Base-by-base conservation (phyloP, 805 yeast genomes). In the Hyphopichia homilentoma region DNA sequence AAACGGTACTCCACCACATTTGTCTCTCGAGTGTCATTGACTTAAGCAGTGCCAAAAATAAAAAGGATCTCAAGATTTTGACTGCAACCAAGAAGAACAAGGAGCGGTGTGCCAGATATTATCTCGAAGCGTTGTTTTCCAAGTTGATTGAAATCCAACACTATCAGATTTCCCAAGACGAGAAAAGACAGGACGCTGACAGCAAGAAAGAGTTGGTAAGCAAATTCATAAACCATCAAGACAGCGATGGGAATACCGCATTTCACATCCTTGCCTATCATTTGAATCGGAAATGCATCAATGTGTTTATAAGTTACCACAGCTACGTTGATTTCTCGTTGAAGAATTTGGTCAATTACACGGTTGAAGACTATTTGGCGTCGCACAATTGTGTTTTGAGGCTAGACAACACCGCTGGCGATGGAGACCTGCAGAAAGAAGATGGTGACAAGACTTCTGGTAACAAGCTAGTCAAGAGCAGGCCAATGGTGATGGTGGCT, bases 171-270 rank as follows among this genome's bases (percentile, higher is more conserved):
- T 24, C 26, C 8, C 40, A 33, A 19, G 38, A 33, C 4, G 29
- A 25, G 8, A 34, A 31, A 11, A 19, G 16, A 16, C 29, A 22
- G 9, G 36, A 30, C 13, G 45, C 44, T 14, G 54, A 47, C 21
- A 45, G 50, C 12, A 49, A 51, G 28, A 54, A 57, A 17, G 16
- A 27, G 20, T 35, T 62, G 13, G 65, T 73, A 20, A 38, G 45
- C 18, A 57, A 63, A 32, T 61, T 93, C 45, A 81, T 90, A 33
- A 90, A 93, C 53, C 83, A 84, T n/a, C 85, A 82, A 41, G 98
- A 93, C 60, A 68, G 78, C 34, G 89, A 89, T 48, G 98, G 98
- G 16, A 96, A 93, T 54, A 93, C 98, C 0, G 89, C 96, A 29
- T 67, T 93, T 39, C 95, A 89, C 52, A 84, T 93, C 35, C 94